These are phyloP conservation scores for Suhomyces guaymorum DNA, from an alignment of 1,139 yeast species.

Conservation along the genomic window DNA sequence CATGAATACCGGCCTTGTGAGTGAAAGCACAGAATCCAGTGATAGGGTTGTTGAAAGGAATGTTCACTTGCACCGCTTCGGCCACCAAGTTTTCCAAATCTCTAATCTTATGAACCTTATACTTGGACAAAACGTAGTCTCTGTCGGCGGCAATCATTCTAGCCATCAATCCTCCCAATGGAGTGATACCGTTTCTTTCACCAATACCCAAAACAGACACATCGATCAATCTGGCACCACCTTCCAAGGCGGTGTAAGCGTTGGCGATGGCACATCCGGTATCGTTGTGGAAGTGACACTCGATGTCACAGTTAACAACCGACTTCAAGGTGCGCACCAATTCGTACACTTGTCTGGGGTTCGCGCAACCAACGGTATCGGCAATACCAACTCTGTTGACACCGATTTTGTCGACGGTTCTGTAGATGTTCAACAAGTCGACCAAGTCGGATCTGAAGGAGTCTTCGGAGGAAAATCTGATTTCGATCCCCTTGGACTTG, in stretches of 20 bases:
- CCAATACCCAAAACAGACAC: constrained; percentile 97
- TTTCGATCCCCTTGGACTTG: constrained; percentile 95
- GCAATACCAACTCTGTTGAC: constrained; percentile 99
- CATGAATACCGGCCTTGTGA: constrained; percentile 99
- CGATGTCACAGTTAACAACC: constrained; percentile 95
- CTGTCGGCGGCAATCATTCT: constrained; percentile 99
- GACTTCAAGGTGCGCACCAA: constrained; percentile 89
- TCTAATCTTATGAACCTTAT: constrained; percentile 93
- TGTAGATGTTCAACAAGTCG: constrained; percentile 90
- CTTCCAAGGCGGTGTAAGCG: constrained; percentile 97
- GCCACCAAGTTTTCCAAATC: constrained; percentile 96
- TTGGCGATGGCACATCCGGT: constrained; percentile 99
- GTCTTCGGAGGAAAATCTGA: constrained; percentile 95
- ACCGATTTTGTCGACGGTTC: constrained; percentile 96
- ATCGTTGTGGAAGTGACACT: constrained; percentile 98
- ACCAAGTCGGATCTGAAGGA: constrained; percentile 97
- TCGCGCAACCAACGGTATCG: constrained; percentile 98
- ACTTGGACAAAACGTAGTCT: constrained; percentile 91
- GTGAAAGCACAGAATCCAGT: constrained; percentile 99
- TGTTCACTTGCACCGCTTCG: constrained; percentile 93
- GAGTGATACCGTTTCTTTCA: constrained; percentile 98
- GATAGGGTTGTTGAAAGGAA: constrained; percentile 97
- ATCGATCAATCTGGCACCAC: constrained; percentile 94
- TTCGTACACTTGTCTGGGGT: constrained; percentile 98
- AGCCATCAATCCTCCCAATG: constrained; percentile 97